phyloP scores from a whole-genome alignment of 306 rosid genomes.

The Prosopis cineraria region DNA sequence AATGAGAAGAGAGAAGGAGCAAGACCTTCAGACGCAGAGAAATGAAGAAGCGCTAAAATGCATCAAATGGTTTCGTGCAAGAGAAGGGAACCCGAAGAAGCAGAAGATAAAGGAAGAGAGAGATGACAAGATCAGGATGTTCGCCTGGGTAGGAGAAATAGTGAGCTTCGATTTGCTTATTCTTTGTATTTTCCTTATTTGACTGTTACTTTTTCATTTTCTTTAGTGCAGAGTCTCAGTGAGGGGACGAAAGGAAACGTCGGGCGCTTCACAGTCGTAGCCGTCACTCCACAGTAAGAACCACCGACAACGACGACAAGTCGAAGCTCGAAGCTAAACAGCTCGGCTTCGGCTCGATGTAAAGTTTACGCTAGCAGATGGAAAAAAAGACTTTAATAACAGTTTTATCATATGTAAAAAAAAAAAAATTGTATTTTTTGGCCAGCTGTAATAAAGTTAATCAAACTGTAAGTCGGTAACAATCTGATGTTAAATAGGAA shows the following conservation, averaged over 20 bases:
- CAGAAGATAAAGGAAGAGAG: conserved; percentile 17
- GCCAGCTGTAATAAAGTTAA: not conserved
- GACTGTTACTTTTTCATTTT: conserved; percentile 33
- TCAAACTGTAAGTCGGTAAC: no score
- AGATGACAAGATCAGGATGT: not conserved
- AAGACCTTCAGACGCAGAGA: conserved; percentile 57
- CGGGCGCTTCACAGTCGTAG: not conserved
- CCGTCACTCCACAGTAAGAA: conserved; percentile 21
- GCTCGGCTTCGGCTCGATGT: conserved; percentile 37
- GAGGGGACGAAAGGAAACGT: not conserved
- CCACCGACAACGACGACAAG: conserved; percentile 87
- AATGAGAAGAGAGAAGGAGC: not conserved
- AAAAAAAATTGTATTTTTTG: no score
- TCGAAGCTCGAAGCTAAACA: conserved; percentile 15
- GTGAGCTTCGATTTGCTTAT: not conserved
- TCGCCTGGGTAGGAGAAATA: not conserved
- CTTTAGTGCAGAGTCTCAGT: conserved; percentile 12
- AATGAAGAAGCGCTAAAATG: conserved; percentile 44
- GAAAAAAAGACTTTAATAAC: not conserved
- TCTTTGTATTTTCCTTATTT: not conserved
- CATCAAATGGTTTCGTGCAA: conserved; percentile 53
- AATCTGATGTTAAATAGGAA: no score
- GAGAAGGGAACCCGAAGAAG: conserved; percentile 37
- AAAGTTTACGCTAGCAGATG: not conserved
- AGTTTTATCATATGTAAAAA: no score